Evolutionary conservation across 805 yeast species (phyloP), one percentile per base, ranked within the genome.

Genomic region (Starmerella vaccinii): DNA sequence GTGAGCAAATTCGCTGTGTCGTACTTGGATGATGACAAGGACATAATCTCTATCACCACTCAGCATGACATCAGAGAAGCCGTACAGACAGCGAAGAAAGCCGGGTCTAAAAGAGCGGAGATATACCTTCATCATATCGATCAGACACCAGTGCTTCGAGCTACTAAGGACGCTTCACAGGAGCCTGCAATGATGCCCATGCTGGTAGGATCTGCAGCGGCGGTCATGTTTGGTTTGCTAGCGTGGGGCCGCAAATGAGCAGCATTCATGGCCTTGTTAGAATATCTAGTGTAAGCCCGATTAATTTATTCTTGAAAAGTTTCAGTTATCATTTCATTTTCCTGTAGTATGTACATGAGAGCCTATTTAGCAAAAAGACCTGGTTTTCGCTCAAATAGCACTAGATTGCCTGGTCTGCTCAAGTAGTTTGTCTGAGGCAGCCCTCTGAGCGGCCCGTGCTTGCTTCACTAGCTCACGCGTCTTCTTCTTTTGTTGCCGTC

Each of bases 1-100:
- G 47, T 49, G 1, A 68, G 67, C 7, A 44, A 47, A n/a, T 81
- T 78, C 65, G 87, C 86, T 0, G 75, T 86, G 47, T 80, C 88
- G 50, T 86, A 86, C 57, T 63, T 80, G 27, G 95, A 87, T 60
- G 95, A 86, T 60, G 95, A 87, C 60, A 83, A 84, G 13, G 95
- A 87, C 62, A 68, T 82, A 13, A 84, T 87, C 22, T 80, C 86
- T 1, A 77, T 87, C 34, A 82, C 92, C 0, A 75, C 83, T 3
- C 83, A 82, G 59, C 75, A 74, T 59, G 95, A 87, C 61, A 72
- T 87, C 51, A 61, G 70, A 19, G 95, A 86, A 56, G 85, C 95
- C 62, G 78, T 82, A n/a, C 64, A 66, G 46, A 73, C 82, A 38
- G 72, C 81, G 57, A 69, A 68, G 48, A 69, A 65, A 47, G 61